These are phyloP conservation scores for Debaryomyces fabryi DNA, from an alignment of 1,139 yeast genomes.

Conservation along the genomic window DNA sequence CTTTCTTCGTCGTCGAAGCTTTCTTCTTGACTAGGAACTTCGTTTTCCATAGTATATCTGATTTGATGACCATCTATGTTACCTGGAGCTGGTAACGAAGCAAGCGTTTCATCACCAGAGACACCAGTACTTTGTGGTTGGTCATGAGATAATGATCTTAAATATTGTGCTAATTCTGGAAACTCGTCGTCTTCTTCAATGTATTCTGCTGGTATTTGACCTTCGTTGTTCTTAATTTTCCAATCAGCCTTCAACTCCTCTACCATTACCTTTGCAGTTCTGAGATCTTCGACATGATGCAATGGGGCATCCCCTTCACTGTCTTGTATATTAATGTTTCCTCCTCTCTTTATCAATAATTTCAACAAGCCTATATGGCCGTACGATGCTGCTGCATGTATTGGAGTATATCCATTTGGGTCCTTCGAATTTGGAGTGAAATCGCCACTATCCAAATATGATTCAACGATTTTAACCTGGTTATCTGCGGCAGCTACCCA, in stretches of 20 bases:
- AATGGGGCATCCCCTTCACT: constrained; percentile 94
- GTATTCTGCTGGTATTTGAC: constrained; percentile 67
- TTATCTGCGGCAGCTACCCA: constrained; percentile 98
- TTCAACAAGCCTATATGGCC: constrained; percentile 72
- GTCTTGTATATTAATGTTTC: constrained; percentile 81
- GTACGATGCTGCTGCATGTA: constrained; percentile 96
- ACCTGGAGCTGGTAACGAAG: constrained; percentile 45
- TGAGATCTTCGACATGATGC: constrained; percentile 80
- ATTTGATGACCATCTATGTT: constrained; percentile 54
- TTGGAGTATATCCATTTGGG: constrained; percentile 91
- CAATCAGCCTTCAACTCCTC: constrained; percentile 70
- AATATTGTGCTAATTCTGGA: constrained; percentile 72
- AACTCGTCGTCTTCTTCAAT: constrained; percentile 85
- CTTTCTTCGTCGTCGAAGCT: constrained; percentile 48
- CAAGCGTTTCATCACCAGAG: constrained; percentile 16
- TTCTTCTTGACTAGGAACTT: constrained; percentile 38
- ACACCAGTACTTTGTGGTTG: constrained; percentile 13
- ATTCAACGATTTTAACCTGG: constrained; percentile 59
- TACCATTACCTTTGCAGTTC: constrained; percentile 64
- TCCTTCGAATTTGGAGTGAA: constrained; percentile 75
- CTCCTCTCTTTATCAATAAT: constrained; percentile 62
- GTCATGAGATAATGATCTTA: constrained; percentile 51
- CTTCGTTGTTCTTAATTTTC: constrained; percentile 66
- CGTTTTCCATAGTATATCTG: constrained; percentile 58
- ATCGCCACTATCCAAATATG: constrained; percentile 52